Evolutionary conservation across 805 yeast species (phyloP), one percentile per base, ranked within the genome.

Genomic region (Ogataea siamensis): DNA sequence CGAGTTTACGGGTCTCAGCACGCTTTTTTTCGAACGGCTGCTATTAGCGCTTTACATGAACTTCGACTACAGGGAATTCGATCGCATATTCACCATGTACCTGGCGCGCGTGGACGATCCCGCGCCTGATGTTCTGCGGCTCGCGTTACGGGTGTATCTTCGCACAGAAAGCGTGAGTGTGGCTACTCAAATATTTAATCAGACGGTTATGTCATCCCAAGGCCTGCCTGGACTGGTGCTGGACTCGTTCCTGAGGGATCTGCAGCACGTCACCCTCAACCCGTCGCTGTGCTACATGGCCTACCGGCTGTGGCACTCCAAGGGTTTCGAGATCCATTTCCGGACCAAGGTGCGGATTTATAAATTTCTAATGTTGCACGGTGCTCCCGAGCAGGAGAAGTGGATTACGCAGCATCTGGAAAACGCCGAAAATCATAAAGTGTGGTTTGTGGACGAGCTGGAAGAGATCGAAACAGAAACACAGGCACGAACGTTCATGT

Each of bases 151-250:
- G 25, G 50, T 53, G 9, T 55, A 54, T 42, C 24, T 58, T 5
- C 43, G 50, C 26, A 44, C 55, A 6, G 60, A 51, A 23, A 53
- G 55, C 32, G 45, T 57, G 10, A 43, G 45, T 19, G 42, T 47
- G 40, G 62, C 64, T 6, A 46, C 47, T 3, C 58, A 54, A 43
- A 31, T 59, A 7, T 60, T 58, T 36, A 55, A 52, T 25, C 59
- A 52, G 33, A 46, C 53, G n/a, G 58, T 57, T 2, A 42, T 55
- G 49, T 33, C 59, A 2, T 43, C 47, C 5, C 28, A 26, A 5
- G 19, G 23, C 12, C 33, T 53, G 16, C 48, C 55, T 1, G 28
- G 42, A 9, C 39, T 31, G 21, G 22, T 58, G 10, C 34, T 57
- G 17, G 49, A 49, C 27, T 33, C 40, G 5, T 59, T 50, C 26